Conservation (phyloP, 331 rosid species). For the Rhamnella rubrinervis region DNA sequence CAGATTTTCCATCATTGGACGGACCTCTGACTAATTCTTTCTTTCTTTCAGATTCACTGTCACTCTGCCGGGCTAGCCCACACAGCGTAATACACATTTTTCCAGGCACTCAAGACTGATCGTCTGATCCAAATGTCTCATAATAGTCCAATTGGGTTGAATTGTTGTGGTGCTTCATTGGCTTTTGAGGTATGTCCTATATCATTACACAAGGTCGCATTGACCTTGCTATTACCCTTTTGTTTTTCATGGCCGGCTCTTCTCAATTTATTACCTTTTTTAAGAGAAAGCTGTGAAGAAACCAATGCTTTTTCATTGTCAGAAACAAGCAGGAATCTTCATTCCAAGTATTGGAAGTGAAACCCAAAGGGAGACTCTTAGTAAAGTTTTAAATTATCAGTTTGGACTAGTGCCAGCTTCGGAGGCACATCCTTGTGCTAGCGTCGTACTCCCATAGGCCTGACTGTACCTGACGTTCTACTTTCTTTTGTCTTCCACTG, state of each 20-base stretch:
- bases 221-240: not conserved
- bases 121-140: slow-evolving; percentile 35
- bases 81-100: slow-evolving; percentile 36
- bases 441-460: slow-evolving; percentile 88
- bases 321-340: slow-evolving; percentile 21
- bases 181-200: slow-evolving; percentile 6
- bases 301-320: slow-evolving; percentile 38
- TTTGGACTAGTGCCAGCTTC: slow-evolving; percentile 30
- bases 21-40: slow-evolving; percentile 1
- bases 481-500: slow-evolving; percentile 82
- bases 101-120: slow-evolving; percentile 16
- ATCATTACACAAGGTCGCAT: not conserved
- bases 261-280: slow-evolving; percentile 30
- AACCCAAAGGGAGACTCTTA: too few relatives aligned
- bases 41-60: slow-evolving; percentile 5
- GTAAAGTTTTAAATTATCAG: not conserved
- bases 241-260: slow-evolving; percentile 41
- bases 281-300: slow-evolving; percentile 30
- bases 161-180: slow-evolving; percentile 15
- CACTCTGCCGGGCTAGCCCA: slow-evolving; percentile 31
- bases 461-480: slow-evolving; percentile 72
- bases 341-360: not conserved
- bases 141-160: slow-evolving; percentile 14
- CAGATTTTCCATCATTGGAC: slow-evolving; percentile 5
- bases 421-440: slow-evolving; percentile 73